phyloP scores from a whole-genome alignment of 768 basidiomycete species.

The Boletus insuetus region DNA sequence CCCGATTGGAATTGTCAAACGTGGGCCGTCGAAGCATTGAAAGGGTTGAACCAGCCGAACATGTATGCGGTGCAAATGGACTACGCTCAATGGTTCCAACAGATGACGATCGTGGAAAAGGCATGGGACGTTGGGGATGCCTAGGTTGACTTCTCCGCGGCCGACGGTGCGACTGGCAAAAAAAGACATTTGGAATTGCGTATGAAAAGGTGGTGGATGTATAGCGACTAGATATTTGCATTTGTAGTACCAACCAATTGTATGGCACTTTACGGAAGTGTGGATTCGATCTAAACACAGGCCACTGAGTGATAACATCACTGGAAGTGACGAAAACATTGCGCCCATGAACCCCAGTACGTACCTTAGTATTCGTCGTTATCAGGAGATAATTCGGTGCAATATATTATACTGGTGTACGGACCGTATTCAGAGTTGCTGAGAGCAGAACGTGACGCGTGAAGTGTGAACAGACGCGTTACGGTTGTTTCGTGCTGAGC shows the following conservation, averaged over 20 bases:
- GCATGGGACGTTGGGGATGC: slow-evolving; percentile 19
- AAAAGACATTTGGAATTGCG: neutral
- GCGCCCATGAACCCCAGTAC: too few relatives aligned
- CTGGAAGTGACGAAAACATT: too few relatives aligned
- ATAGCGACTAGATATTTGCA: neutral
- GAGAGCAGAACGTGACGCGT: too few relatives aligned
- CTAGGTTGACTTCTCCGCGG: neutral
- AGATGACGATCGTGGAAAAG: slow-evolving; percentile 13
- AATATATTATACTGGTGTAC: too few relatives aligned
- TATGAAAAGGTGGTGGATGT: neutral
- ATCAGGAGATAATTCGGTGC: too few relatives aligned
- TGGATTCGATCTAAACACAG: too few relatives aligned
- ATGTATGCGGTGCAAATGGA: slow-evolving; percentile 20
- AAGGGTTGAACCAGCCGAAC: slow-evolving; percentile 1
- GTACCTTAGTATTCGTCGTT: too few relatives aligned
- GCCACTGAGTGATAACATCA: too few relatives aligned
- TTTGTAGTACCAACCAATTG: neutral
- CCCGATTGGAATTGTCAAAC: slow-evolving; percentile 6
- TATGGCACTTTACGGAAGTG: neutral
- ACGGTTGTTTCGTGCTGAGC: too few relatives aligned
- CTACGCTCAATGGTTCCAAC: slow-evolving; percentile 3
- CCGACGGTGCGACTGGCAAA: neutral
- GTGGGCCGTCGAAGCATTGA: slow-evolving; percentile 8
- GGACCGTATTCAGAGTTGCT: too few relatives aligned
- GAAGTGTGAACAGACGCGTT: too few relatives aligned